Base-by-base conservation (phyloP, 306 rosid species). In the Pterocarpus macrocarpus region DNA sequence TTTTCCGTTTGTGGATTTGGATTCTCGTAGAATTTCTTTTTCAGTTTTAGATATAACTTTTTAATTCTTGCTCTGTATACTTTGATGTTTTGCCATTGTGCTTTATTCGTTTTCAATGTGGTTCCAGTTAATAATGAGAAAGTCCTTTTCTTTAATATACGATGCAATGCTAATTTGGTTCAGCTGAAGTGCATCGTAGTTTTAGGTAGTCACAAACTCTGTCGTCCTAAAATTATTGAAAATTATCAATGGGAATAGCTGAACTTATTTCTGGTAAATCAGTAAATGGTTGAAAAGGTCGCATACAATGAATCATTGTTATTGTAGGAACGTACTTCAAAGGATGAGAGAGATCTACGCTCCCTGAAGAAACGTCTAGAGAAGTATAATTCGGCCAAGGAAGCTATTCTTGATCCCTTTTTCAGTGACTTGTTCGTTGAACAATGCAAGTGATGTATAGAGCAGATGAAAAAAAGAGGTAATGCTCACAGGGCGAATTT, bases 361-460 rank as follows among this genome's bases (percentile, higher is more conserved):
- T 89, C 97, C 43, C 76, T 93, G 90, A 95, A 93, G 94, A 95
- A 95, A 75, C 97, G 94, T 39, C 85, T 95, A 4, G 93, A 89
- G 78, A 76, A 85, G 81, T 95, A 86, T 81, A 78, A 77, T 78
- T 93, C 97, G 30, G 90, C 97, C 82, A 92, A 86, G 85, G 99
- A 95, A 86, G 97, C 99, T 69, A 78, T 93, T 75, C 59, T 71
- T 57, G 97, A 93, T 80, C 88, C 94, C 17, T 93, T 87, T 82
- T 95, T 95, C 85, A 45, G 69, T 55, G 90, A 90, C 43, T 85
- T 92, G 85, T 81, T 90, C 22, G 79, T 85, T 73, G 82, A 75
- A 30, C 35, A 53, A 2, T 34, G 30, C 15, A 15, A 34, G 32
- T 68, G 72, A 75, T 36, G 76, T 44, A 11, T 58, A 47, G 0